Evolutionary conservation across 148 eudicot species (phyloP), one percentile per base, ranked within the genome.

Genomic region (Gaultheria prostrata): DNA sequence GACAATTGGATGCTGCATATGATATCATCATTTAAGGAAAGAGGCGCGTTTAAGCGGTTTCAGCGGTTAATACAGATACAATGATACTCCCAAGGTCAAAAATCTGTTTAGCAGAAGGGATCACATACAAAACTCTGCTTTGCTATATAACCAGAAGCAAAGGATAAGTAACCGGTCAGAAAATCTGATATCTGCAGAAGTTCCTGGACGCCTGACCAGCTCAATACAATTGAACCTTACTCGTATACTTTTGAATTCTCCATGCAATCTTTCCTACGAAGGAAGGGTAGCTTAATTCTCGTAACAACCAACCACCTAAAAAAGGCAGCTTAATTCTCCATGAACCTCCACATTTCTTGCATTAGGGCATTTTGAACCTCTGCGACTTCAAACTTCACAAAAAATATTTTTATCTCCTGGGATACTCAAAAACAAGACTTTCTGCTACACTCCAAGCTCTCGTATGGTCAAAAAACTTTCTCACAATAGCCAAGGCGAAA

Each of bases 381-480:
- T 30, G 33, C 33, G 3, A 50, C 61, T 49, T 28, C 46, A 56
- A 21, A 6, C 26, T 33, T 56, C 24, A 51, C 46, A 50, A 45
- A 43, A 26, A 51, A 32, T 39, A 39, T 28, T 63, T 15, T 83
- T 85, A 85, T 90, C 83, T 80, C 86, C 84, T 87, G 1, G 94
- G 92, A 87, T 92, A 97, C 86, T 92, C 94, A 49, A 89, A 91
- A 79, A 97, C 99, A 45, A 97, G 94, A 56, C 95, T 98, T 88
- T 92, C 98, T 20, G 99, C 98, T 20, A 97, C 97, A 87, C 99
- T 90, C 89, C 97, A 94, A 63, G 99, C 98, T 82, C 99, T 91
- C 50, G 91, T 88, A 83, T 91, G 90, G 77, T 95, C 98, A 51
- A 93, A 94, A 83, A 94, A 85, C 89, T 97, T 97, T 85, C 89